Conservation (phyloP, 768 basidiomycete genomes). For the Tricholoma furcatifolium region DNA sequence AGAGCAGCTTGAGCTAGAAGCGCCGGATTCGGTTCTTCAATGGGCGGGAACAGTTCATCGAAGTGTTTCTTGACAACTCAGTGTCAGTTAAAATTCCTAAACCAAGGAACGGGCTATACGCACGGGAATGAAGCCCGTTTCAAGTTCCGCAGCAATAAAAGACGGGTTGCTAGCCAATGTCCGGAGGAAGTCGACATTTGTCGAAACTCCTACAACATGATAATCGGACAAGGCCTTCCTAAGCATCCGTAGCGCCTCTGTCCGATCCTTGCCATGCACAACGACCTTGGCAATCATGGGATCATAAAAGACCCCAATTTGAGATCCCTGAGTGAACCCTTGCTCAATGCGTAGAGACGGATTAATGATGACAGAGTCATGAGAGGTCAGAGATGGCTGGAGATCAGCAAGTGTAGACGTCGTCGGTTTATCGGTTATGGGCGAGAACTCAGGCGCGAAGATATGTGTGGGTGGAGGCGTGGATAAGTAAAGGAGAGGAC, state of each 20-base stretch:
- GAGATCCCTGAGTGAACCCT: slow-evolving; percentile 77
- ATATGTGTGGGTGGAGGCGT: slow-evolving; percentile 72
- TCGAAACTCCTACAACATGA: slow-evolving; percentile 86
- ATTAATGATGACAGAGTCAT: slow-evolving; percentile 32
- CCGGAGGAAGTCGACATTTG: slow-evolving; percentile 88
- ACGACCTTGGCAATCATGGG: slow-evolving; percentile 93
- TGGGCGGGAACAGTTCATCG: slow-evolving; percentile 73
- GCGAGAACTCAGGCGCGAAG: slow-evolving; percentile 53
- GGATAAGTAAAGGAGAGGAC: slow-evolving; percentile 75
- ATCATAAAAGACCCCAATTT: slow-evolving; percentile 88
- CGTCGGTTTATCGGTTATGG: slow-evolving; percentile 19
- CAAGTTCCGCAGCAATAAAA: slow-evolving; percentile 78
- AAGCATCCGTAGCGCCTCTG: slow-evolving; percentile 80
- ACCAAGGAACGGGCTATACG: background rate
- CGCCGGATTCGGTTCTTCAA: slow-evolving; percentile 55
- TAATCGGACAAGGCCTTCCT: slow-evolving; percentile 84
- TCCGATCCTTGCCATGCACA: slow-evolving; percentile 80
- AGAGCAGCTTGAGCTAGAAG: slow-evolving; percentile 79
- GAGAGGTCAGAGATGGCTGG: slow-evolving; percentile 28
- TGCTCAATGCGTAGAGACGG: slow-evolving; percentile 85
- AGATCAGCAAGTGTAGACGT: slow-evolving; percentile 24
- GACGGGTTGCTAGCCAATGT: slow-evolving; percentile 72
- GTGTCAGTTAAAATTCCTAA: background rate
- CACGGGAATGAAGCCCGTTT: slow-evolving; percentile 91
- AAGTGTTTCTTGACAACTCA: slow-evolving; percentile 68